Percentiles rank a stretch among this genome's conserved stretches.
phyloP scores from a whole-genome alignment of 768 basidiomycete species.

The Mycena galericulata region DNA sequence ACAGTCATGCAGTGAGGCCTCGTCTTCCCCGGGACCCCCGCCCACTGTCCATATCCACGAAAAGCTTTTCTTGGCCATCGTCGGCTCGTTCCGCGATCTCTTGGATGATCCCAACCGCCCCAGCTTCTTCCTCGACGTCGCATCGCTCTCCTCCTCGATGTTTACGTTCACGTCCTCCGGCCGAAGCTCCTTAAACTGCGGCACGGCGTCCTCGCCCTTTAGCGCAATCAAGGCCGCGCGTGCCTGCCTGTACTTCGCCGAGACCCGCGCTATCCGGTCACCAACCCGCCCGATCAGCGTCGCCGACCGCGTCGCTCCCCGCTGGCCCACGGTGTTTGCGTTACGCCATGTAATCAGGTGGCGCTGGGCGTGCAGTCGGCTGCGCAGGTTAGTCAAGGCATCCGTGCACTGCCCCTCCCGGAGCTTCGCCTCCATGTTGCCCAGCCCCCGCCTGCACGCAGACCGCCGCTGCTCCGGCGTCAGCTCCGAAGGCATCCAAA shows the following conservation, averaged over 20 bases:
- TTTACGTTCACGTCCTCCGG: background rate
- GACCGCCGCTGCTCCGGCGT: background rate
- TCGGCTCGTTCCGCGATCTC: background rate
- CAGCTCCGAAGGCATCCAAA: slow-evolving; percentile 26
- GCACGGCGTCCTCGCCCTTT: background rate
- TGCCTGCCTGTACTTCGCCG: slow-evolving; percentile 6
- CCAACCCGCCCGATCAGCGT: slow-evolving; percentile 24
- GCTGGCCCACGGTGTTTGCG: slow-evolving; percentile 2
- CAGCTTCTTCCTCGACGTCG: background rate
- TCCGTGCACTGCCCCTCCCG: slow-evolving; percentile 14
- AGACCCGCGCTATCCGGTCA: background rate
- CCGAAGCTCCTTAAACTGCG: background rate
- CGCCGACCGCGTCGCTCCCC: slow-evolving; percentile 5
- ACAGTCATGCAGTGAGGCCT: slow-evolving; percentile 15
- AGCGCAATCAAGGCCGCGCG: background rate
- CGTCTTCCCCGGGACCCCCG: background rate
- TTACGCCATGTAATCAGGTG: slow-evolving; percentile 21
- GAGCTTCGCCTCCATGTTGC: slow-evolving; percentile 12
- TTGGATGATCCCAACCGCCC: background rate
- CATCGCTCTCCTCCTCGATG: slow-evolving; percentile 1
- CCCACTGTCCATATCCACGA: slow-evolving; percentile 27
- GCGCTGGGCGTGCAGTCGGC: slow-evolving; percentile 21
- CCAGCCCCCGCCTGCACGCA: no score
- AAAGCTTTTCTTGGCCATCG: background rate
- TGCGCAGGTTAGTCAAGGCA: background rate